Evolutionary conservation across 2,329 filamentous ascomycete genomes (phyloP).

Genomic region (Cercospora nicotianae): DNA sequence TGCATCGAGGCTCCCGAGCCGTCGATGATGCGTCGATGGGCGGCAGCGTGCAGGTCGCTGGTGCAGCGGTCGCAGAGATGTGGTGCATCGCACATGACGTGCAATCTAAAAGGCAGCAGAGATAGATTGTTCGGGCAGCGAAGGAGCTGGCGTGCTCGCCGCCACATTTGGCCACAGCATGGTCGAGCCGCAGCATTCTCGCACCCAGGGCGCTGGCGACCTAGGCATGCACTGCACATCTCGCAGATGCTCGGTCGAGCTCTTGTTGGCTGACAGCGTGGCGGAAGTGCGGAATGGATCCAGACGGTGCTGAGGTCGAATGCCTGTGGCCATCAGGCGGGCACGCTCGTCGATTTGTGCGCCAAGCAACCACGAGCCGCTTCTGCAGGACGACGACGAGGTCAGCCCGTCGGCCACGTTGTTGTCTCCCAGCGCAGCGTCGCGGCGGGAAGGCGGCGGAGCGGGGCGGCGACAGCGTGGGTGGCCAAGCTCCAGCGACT

Average conservation of each 20-base stretch:
- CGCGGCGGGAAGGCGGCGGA: neutral
- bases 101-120: conserved; percentile 20
- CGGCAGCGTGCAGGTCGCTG: conserved; percentile 15
- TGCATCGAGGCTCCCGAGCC: conserved; percentile 11
- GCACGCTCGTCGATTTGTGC: conserved; percentile 11
- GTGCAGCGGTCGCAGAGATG: conserved; percentile 20
- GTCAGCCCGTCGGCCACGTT: conserved; percentile 21
- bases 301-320: conserved; percentile 14
- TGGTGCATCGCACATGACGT: conserved; percentile 31
- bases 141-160: conserved; percentile 23
- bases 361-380: conserved; percentile 1
- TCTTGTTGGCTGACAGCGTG: conserved; percentile 22
- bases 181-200: conserved; percentile 27
- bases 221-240: conserved; percentile 26
- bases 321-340: conserved; percentile 14
- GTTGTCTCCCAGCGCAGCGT: conserved; percentile 8
- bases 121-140: conserved; percentile 26
- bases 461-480: neutral
- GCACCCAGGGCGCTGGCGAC: conserved; percentile 22
- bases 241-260: conserved; percentile 32
- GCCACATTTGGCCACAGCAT: conserved; percentile 30
- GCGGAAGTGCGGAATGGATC: conserved; percentile 21
- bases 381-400: neutral
- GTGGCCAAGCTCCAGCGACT: conserved; percentile 1
- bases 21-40: conserved; percentile 13